Percentiles rank a stretch among this genome's conserved stretches.
These are phyloP conservation scores for Podila horticola DNA, from an alignment of 192 early-diverging fungal genomes.

Conservation along the genomic window DNA sequence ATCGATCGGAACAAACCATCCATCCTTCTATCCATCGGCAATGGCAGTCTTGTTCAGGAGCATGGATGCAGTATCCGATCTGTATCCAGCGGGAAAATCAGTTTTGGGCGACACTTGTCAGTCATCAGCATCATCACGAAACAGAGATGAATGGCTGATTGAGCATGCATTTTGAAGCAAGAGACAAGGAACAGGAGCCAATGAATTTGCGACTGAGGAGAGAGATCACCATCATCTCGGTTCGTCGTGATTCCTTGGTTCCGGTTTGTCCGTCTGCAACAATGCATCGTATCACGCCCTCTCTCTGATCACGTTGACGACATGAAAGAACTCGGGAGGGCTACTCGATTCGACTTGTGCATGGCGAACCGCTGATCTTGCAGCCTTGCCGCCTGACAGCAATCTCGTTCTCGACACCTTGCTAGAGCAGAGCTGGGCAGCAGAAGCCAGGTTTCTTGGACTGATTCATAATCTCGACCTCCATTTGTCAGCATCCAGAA, in stretches of 20 bases:
- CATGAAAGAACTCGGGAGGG: too few species aligned
- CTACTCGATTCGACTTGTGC: not conserved
- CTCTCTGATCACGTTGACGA: too few species aligned
- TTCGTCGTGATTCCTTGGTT: not conserved
- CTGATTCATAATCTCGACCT: not conserved
- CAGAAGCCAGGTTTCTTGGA: not conserved
- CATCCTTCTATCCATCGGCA: slow-evolving; percentile 1
- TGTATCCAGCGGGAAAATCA: too few species aligned
- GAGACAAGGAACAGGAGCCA: not conserved
- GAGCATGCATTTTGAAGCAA: not conserved
- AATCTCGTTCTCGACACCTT: too few species aligned
- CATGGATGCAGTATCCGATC: too few species aligned
- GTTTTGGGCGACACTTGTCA: not conserved
- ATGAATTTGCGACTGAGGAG: not conserved
- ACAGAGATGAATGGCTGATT: not conserved
- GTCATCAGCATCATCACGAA: not conserved
- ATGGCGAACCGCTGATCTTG: slow-evolving; percentile 5
- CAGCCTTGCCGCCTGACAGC: not conserved
- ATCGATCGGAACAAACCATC: not conserved
- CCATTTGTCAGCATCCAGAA: slow-evolving; percentile 3
- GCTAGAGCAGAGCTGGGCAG: too few species aligned
- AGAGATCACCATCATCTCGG: not conserved
- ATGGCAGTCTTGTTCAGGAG: too few species aligned
- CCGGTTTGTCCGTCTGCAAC: not conserved
- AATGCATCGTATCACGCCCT: not conserved